Base-by-base conservation (phyloP, 2,329 filamentous ascomycete species). In the Xylaria sp. region DNA sequence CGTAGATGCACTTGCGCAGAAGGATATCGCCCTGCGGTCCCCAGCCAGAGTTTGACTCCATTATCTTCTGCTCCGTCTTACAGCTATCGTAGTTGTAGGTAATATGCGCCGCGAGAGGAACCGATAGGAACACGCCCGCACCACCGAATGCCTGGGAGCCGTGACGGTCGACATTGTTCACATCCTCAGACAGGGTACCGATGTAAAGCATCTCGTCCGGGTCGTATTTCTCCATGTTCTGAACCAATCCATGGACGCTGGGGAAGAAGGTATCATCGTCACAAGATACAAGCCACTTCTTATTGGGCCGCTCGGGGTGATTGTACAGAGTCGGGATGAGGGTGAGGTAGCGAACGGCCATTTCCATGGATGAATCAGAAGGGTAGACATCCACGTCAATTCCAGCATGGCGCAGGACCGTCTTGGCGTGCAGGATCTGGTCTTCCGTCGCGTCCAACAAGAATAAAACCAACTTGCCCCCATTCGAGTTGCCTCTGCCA, bases 231-330 rank as follows among this genome's bases (percentile, higher is more conserved):
- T 69, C 71, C 39, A 87, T 74, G 44, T 75, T 78, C 37, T 80
- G 72, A 2, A 79, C 72, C 11, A 87, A 70, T 9, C 71, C 76
- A 48, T 83, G 73, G 67, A 86, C 83, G 52, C 78, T 84, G 4
- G 80, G 78, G 73, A 87, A 87, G 66, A 85, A 87, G 2, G 84
- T 87, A 58, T 87, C 84, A 60, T 87, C 84, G 60, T 87, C 84
- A 65, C 84, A 86, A 13, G 82, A 77, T 13, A 84, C 82, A 1
- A 83, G 75, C 84, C 84, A 87, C 60, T 81, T 83, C 68, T 78
- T 82, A 24, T 66, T 66, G 20, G 64, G 66, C 43, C 78, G 72
- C 2, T 78, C 77, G 2, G 72, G 73, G 59, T 84, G 80, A 47
- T 77, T 76, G 69, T 80, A 84, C 11, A 85, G 69, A 0, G 76